Evolutionary conservation across 306 rosid species (phyloP).

Genomic region (Glycine soja): DNA sequence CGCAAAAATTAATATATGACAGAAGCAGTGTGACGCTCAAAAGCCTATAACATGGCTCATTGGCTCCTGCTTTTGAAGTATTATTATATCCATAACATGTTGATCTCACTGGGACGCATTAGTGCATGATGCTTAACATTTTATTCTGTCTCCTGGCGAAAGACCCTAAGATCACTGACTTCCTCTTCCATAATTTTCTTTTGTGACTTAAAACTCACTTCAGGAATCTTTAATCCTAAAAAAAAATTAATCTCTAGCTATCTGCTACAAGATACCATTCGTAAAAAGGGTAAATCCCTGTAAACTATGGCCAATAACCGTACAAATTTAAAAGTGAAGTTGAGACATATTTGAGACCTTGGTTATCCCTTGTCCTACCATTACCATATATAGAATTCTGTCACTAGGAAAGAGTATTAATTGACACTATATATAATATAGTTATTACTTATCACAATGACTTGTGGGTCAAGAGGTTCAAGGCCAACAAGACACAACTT

Average conservation of each 20-base stretch:
- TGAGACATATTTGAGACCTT: background rate
- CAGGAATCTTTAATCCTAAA: background rate
- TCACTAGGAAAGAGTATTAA: background rate
- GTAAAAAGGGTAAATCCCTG: too few species aligned
- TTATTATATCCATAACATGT: background rate
- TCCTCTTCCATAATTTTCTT: background rate
- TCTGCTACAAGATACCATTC: background rate
- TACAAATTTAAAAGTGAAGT: background rate
- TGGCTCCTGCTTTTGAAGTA: background rate
- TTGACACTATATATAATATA: background rate
- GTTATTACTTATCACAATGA: background rate
- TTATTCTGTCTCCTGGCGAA: background rate
- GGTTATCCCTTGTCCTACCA: background rate
- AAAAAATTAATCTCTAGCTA: too few species aligned
- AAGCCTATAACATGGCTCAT: background rate
- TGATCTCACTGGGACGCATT: background rate
- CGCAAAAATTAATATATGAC: background rate
- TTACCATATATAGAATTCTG: background rate
- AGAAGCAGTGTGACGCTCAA: background rate
- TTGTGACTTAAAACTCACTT: background rate
- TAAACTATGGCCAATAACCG: too few species aligned
- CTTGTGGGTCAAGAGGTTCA: conserved; percentile 6
- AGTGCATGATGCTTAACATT: background rate
- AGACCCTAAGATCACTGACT: background rate
- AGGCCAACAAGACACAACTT: background rate